phyloP scores from a whole-genome alignment of 2,329 filamentous ascomycete genomes.

The Fusarium subtropicale region DNA sequence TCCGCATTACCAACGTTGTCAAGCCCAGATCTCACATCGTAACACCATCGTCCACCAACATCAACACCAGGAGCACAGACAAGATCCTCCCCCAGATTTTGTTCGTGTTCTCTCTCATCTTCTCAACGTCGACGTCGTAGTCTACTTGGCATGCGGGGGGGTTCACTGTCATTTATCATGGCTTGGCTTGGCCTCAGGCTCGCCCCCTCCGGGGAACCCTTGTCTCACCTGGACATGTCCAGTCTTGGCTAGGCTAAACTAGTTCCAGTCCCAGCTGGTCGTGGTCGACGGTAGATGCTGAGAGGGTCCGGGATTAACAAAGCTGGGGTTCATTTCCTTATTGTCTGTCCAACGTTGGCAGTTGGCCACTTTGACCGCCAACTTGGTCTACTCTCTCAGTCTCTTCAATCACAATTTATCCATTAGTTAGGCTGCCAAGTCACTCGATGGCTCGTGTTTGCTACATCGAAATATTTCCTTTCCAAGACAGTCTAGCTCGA shows the following conservation, averaged over 20 bases:
- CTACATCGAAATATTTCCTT: not conserved
- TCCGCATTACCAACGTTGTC: not conserved
- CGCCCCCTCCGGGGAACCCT: constrained; percentile 7
- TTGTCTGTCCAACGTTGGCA: not conserved
- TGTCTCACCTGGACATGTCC: constrained; percentile 1
- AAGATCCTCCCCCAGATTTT: constrained; percentile 30
- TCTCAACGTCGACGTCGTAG: constrained; percentile 3
- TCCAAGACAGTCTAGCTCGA: not conserved
- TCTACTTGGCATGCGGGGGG: constrained; percentile 37
- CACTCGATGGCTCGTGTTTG: constrained; percentile 2
- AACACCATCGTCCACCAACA: not conserved
- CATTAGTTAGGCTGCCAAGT: constrained; percentile 12
- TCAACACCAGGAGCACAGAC: constrained; percentile 1
- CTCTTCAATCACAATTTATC: not conserved
- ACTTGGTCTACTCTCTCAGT: not conserved
- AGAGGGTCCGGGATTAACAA: constrained; percentile 28
- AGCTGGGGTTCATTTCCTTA: not conserved
- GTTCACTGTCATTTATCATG: constrained; percentile 1
- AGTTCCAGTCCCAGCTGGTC: not conserved
- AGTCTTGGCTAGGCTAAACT: not conserved
- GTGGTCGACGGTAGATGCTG: constrained; percentile 10
- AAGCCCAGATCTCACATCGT: not conserved
- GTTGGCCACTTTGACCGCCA: constrained; percentile 3
- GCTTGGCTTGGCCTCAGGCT: constrained; percentile 15
- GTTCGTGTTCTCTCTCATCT: not conserved